phyloP scores from a whole-genome alignment of 129 eudicot species.

The Tagetes patula region DNA sequence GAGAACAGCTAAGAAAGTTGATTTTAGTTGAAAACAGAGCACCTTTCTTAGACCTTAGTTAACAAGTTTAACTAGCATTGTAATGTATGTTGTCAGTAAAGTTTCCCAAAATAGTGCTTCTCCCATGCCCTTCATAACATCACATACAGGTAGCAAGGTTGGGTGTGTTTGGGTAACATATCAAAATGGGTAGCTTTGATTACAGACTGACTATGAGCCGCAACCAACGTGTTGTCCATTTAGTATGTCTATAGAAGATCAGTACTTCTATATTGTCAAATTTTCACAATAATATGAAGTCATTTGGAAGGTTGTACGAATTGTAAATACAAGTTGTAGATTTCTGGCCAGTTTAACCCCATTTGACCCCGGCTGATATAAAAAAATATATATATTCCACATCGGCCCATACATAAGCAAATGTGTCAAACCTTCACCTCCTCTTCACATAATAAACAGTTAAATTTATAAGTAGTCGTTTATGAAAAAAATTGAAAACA shows the following conservation, averaged over 20 bases:
- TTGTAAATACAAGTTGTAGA: not conserved
- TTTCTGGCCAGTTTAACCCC: not conserved
- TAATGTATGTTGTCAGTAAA: not conserved
- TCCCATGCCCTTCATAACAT: not conserved
- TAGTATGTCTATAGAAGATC: not conserved
- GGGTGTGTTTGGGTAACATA: not conserved
- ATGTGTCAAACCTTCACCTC: not conserved
- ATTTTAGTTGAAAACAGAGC: conserved; percentile 5
- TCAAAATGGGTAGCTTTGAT: not conserved
- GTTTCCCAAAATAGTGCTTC: not conserved
- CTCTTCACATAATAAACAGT: not conserved
- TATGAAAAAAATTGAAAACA: not conserved
- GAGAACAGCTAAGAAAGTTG: not conserved
- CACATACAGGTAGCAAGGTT: not conserved
- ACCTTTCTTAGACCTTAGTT: not conserved
- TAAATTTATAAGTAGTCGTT: not conserved
- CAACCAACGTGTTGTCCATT: not conserved
- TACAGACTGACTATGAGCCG: not conserved
- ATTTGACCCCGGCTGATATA: not conserved
- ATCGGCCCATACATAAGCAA: not conserved
- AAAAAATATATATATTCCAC: not conserved
- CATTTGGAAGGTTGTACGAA: not conserved
- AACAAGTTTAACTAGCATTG: conserved; percentile 6
- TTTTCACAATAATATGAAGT: not conserved
- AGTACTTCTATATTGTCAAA: not conserved